These are phyloP conservation scores for Neltuma alba DNA, from an alignment of 306 rosid species.

Conservation along the genomic window DNA sequence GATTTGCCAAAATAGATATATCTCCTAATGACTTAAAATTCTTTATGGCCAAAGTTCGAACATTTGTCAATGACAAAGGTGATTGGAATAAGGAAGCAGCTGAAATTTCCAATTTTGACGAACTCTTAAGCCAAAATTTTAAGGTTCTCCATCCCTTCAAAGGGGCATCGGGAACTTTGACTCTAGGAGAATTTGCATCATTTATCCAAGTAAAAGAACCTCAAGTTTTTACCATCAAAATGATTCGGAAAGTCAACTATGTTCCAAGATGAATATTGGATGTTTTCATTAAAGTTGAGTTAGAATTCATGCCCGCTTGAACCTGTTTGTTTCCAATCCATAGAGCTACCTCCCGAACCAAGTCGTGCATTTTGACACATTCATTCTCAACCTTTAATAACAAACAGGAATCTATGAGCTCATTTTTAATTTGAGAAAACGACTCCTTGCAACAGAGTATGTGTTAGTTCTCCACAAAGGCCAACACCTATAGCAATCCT, in stretches of 20 bases:
- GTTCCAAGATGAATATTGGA: not conserved
- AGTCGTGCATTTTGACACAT: not conserved
- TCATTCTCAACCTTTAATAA: not conserved
- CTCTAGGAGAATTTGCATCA: accelerated
- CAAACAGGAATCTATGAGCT: not conserved
- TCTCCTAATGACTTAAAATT: not conserved
- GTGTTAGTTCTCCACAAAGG: not conserved
- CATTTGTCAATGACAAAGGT: not conserved
- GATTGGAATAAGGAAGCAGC: not conserved
- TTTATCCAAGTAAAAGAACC: not conserved
- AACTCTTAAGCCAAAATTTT: not conserved
- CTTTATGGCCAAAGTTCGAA: not conserved
- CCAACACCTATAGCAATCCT: not conserved
- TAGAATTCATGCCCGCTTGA: not conserved
- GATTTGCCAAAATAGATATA: too few species aligned
- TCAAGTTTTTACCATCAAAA: not conserved
- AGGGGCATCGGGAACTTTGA: not conserved
- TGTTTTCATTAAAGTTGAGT: not conserved
- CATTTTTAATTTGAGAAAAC: not conserved
- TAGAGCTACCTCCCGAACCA: slow-evolving; percentile 22
- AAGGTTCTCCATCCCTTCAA: not conserved
- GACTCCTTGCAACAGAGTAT: not conserved
- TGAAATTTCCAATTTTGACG: too few species aligned
- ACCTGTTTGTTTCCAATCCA: slow-evolving; percentile 11
- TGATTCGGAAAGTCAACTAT: not conserved